phyloP scores from a whole-genome alignment of 768 basidiomycete species.

The Psilocybe sp. region DNA sequence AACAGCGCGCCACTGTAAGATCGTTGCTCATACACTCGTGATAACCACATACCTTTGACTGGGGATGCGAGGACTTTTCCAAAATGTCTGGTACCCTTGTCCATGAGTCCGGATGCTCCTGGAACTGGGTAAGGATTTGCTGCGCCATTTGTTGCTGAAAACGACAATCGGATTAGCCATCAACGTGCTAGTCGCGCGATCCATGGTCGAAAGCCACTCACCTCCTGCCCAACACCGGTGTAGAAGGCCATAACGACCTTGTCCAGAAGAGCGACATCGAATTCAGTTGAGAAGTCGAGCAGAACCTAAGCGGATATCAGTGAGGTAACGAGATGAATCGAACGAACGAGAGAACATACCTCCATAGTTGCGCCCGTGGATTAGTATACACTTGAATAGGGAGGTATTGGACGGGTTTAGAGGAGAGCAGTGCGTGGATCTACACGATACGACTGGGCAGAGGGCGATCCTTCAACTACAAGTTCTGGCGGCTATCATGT shows the following conservation, averaged over 20 bases:
- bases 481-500: conserved; percentile 19
- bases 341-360: conserved; percentile 27
- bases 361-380: conserved; percentile 41
- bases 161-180: conserved; percentile 23
- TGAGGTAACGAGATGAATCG: conserved; percentile 16
- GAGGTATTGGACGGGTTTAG: conserved; percentile 16
- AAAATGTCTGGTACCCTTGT: conserved; percentile 94
- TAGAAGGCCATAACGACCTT: conserved; percentile 92
- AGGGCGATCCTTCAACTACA: conserved; percentile 35
- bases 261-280: conserved; percentile 91
- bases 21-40: not conserved
- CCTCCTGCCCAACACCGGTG: conserved; percentile 81
- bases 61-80: conserved; percentile 78
- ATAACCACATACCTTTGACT: conserved; percentile 65
- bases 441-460: conserved; percentile 36
- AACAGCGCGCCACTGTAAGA: conserved; percentile 12
- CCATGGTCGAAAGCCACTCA: conserved; percentile 29
- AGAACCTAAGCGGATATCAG: conserved; percentile 54
- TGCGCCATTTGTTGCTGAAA: conserved; percentile 92
- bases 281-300: conserved; percentile 91
- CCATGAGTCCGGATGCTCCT: conserved; percentile 96
- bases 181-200: conserved; percentile 6
- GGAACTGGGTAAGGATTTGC: conserved; percentile 90
- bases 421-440: conserved; percentile 19
- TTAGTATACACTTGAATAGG: conserved; percentile 11